Evolutionary conservation across 371 early-diverging fungal species (phyloP).

Genomic region (Coemansia linderi): DNA sequence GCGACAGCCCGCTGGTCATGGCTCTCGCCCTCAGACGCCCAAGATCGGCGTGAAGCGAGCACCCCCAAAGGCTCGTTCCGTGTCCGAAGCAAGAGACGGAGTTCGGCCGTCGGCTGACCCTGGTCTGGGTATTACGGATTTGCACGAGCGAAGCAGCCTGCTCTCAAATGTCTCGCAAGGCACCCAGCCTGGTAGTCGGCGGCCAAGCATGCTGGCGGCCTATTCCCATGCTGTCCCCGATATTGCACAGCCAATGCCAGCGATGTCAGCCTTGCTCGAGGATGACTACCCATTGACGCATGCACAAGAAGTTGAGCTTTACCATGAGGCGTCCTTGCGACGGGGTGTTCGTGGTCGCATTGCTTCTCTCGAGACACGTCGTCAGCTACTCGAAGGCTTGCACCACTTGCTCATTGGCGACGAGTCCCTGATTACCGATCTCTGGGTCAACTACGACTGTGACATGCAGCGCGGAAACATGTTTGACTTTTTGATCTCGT

Average conservation of each 20-base stretch:
- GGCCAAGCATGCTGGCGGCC: constrained; percentile 15
- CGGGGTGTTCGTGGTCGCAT: constrained; percentile 57
- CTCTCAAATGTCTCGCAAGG: not conserved
- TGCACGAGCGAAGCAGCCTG: constrained; percentile 1
- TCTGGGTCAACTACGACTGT: constrained; percentile 95
- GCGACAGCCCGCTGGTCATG: constrained; percentile 11
- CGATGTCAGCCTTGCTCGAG: constrained; percentile 27
- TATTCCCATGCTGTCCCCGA: constrained; percentile 1
- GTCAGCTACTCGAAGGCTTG: constrained; percentile 78
- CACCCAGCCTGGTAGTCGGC: constrained; percentile 14
- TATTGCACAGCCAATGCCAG: not conserved
- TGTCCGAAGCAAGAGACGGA: not conserved
- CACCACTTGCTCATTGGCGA: constrained; percentile 66
- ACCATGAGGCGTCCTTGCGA: constrained; percentile 53
- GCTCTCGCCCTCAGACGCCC: constrained; percentile 25
- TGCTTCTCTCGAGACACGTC: constrained; percentile 76
- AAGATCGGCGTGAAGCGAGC: constrained; percentile 16
- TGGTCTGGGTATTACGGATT: constrained; percentile 18
- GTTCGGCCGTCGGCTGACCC: constrained; percentile 6
- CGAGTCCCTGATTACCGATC: constrained; percentile 78
- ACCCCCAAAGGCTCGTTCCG: constrained; percentile 16
- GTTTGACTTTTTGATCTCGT: constrained; percentile 83
- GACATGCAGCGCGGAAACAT: constrained; percentile 77
- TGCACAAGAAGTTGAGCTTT: constrained; percentile 48
- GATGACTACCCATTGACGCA: constrained; percentile 34